Evolutionary conservation across 2,329 filamentous ascomycete genomes (phyloP), one percentile per base, ranked within the genome.

Genomic region (Phyllosticta citribraziliensis): DNA sequence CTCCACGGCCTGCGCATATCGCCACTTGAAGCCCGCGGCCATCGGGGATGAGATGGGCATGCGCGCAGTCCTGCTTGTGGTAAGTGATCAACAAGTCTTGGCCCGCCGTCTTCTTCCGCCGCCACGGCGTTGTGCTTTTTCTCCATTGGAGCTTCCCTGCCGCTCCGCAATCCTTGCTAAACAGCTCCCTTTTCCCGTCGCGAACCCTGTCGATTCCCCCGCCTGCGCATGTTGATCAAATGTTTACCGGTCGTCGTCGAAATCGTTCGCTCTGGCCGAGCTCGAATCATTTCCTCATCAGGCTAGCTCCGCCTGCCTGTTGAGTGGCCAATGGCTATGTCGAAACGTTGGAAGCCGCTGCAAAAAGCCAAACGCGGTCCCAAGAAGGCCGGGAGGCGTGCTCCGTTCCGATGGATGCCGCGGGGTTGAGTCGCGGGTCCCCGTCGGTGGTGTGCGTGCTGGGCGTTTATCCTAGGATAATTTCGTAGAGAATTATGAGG

Each of bases 401-500:
- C 33, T 40, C 11, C 9, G 33, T 40, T 40, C 33, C 33, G 33
- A 40, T 40, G 11, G 11, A 40, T 40, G 33, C 33, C 33, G 33
- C 33, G 33, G 33, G 2, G 33, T 12, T 11, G 33, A 40, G 33
- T 40, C 33, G 33, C 33, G 33, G 8, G 33, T 40, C 33, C 33
- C 33, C 33, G 33, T 3, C 10, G 33, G 33, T 14, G 33, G 33
- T 12, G 17, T 5, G 24, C 19, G n/a, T 12, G 33, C 11, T 12
- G 9, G 9, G 24, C 19, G 24, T 12, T 63, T 40, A 63, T 52
- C 61, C 61, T 3, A 63, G 55, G 51, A 63, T 27, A 40, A 75
- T 63, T 30, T 72, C 67, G 63, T 75, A 75, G 8, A 73, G 61
- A 62, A 75, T 74, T 64, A 74, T 71, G 50, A 72, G 63, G 5